These are phyloP conservation scores for Aureobasidium sp. DNA, from an alignment of 2,329 filamentous ascomycete species.

Conservation along the genomic window DNA sequence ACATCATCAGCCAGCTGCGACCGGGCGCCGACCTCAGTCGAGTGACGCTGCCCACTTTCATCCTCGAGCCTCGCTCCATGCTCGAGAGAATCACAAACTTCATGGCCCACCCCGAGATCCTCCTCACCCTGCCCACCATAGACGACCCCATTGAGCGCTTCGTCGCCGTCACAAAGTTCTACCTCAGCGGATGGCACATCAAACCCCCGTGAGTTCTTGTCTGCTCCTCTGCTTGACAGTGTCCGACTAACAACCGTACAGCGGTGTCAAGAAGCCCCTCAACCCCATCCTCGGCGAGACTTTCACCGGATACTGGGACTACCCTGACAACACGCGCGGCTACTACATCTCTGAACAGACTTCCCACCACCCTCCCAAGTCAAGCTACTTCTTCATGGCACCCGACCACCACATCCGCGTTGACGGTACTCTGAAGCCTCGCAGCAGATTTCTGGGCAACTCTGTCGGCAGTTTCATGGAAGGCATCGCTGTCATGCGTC, in stretches of 20 bases:
- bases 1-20: conserved; percentile 94
- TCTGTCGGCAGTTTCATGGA: conserved; percentile 98
- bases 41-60: conserved; percentile 93
- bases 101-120: conserved; percentile 97
- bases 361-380: conserved; percentile 96
- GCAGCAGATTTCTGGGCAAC: conserved; percentile 92
- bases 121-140: conserved; percentile 78
- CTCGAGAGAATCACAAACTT: conserved; percentile 98
- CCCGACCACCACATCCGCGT: conserved; percentile 91
- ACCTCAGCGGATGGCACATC: conserved; percentile 97
- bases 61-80: conserved; percentile 96
- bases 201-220: conserved; percentile 75
- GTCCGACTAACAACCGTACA: conserved; percentile 31
- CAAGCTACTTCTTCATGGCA: conserved; percentile 97
- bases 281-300: conserved; percentile 95
- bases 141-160: conserved; percentile 88
- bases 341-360: conserved; percentile 98
- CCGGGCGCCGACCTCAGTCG: conserved; percentile 92
- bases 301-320: conserved; percentile 92
- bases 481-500: conserved; percentile 76
- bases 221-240: not conserved
- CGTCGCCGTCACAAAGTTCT: conserved; percentile 94
- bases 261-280: conserved; percentile 94
- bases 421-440: conserved; percentile 88
- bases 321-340: conserved; percentile 68